Conservation (phyloP, 2,329 filamentous ascomycete genomes). For the Orbilia brochopaga region DNA sequence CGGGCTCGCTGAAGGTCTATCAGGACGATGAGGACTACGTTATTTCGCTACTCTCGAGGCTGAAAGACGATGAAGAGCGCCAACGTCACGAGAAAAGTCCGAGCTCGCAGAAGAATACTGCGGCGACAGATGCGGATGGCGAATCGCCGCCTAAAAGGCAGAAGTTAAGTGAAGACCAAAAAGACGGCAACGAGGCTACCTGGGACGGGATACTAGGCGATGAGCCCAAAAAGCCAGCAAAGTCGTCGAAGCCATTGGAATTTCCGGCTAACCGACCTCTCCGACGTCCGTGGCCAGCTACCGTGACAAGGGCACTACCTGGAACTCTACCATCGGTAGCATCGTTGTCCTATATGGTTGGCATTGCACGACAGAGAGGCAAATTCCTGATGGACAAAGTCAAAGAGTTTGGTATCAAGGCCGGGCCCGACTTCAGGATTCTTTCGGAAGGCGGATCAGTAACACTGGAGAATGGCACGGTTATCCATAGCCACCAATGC, state of each 20-base stretch:
- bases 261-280: conserved; percentile 39
- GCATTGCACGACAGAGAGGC: conserved; percentile 75
- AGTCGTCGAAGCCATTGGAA: conserved; percentile 16
- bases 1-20: conserved; percentile 29
- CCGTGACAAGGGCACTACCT: conserved; percentile 70
- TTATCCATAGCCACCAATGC: conserved; percentile 85
- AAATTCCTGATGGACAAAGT: conserved; percentile 76
- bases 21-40: conserved; percentile 48
- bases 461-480: conserved; percentile 68
- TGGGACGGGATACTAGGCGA: conserved; percentile 27
- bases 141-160: conserved; percentile 38
- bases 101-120: conserved; percentile 22
- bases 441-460: conserved; percentile 71
- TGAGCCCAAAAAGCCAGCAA: conserved; percentile 8
- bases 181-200: conserved; percentile 2
- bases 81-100: conserved; percentile 52
- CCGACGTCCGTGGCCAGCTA: conserved; percentile 74
- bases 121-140: conserved; percentile 11
- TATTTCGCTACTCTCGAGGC: conserved; percentile 29
- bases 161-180: conserved; percentile 23
- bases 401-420: conserved; percentile 68
- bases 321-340: conserved; percentile 69
- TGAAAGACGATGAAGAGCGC: conserved; percentile 40
- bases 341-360: conserved; percentile 85
- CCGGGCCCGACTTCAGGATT: conserved; percentile 65